Base-by-base conservation (phyloP, 768 basidiomycete genomes). In the Neoboletus magnificus region DNA sequence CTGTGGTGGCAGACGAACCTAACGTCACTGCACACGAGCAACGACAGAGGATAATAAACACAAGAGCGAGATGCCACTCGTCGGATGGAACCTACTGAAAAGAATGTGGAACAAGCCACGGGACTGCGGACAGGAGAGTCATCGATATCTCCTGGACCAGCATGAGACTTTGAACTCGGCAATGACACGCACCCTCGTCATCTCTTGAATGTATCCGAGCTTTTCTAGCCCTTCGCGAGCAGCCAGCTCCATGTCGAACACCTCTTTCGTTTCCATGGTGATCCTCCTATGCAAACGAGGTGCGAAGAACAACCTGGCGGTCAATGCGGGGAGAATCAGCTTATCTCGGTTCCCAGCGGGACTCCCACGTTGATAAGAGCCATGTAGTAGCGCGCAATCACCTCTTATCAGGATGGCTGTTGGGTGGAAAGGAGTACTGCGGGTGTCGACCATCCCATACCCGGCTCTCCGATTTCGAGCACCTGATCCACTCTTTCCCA, bases 151-250 rank as follows among this genome's bases (percentile, higher is more conserved):
- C 18, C 43, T 5, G 29, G n/a, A 20, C 46, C 12, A 30, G 50
- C 6, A 41, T 23, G 15, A 27, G 20, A 5, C 22, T 10, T 22
- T 10, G 44, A 45, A 40, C 22, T 46, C 5, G 12, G 10, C 13
- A 18, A 47, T 7, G 16, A 20, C 11, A 36, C 61, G n/a, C 59
- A 82, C 83, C 57, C 81, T 73, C 2, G 75, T 74, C 68, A 84
- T 72, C 60, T 83, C 81, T 56, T 84, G 80, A 48, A 73, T 71
- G 66, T 84, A 84, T 1, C 82, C 83, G 47, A 84, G 70, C 54
- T 77, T 75, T 64, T 82, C 70, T n/a, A 82, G 63, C 29, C 72
- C 75, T 52, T 74, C 57, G 16, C 62, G 62, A 20, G 75, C 70
- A 16, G 50, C 59, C 7, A 57, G 23, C 40, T 71, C 71, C n/a